Conservation (phyloP, 345 rosid genomes). For the Triadica sebifera region DNA sequence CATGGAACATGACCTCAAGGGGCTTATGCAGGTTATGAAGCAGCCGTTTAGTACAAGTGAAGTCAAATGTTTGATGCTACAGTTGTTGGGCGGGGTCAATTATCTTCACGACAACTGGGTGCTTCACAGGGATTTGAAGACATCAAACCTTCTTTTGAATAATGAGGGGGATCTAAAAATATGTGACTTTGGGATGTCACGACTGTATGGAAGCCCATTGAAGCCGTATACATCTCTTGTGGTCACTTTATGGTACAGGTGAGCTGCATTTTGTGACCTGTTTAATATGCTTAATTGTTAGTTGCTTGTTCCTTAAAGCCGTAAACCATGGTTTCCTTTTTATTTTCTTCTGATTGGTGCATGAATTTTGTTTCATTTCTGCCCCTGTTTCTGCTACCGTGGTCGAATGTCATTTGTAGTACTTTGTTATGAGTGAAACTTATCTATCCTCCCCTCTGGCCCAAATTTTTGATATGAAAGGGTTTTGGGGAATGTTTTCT, state of each 20-base stretch:
- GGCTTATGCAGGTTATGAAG: constrained; percentile 63
- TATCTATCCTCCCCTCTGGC: background rate
- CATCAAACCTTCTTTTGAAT: constrained; percentile 79
- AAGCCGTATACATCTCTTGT: constrained; percentile 81
- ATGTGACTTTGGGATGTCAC: constrained; percentile 86
- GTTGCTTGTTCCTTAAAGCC: background rate
- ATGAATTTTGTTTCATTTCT: background rate
- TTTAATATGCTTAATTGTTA: background rate
- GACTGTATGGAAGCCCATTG: constrained; percentile 80
- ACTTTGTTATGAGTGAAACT: background rate
- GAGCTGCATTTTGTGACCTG: constrained; percentile 18
- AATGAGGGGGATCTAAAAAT: constrained; percentile 74
- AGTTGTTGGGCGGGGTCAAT: constrained; percentile 73
- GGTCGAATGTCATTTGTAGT: background rate
- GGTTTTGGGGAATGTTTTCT: background rate
- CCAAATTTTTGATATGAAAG: background rate
- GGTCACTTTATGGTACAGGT: constrained; percentile 86
- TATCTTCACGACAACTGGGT: constrained; percentile 94
- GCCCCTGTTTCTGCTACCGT: background rate
- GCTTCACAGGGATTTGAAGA: constrained; percentile 86
- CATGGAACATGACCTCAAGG: constrained; percentile 82
- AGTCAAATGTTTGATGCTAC: constrained; percentile 85
- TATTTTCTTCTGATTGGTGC: background rate
- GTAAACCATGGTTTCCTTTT: background rate
- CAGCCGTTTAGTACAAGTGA: constrained; percentile 80